A percentile compares a stretch with the other conserved stretches of the same genome.
Evolutionary conservation across 768 basidiomycete genomes (phyloP).

Genomic region (Clathrus columnatus): DNA sequence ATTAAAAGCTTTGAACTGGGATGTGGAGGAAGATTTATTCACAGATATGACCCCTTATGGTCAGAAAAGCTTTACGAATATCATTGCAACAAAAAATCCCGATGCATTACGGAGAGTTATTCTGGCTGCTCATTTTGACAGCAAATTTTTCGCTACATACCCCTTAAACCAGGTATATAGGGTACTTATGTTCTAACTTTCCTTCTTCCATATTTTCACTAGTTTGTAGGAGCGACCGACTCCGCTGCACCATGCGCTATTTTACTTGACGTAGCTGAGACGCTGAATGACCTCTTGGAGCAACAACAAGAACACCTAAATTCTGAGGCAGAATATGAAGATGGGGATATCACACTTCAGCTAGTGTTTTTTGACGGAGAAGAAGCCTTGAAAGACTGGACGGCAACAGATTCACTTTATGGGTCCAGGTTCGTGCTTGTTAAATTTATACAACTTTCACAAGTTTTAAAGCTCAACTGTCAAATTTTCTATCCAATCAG

Average conservation of each 20-base stretch:
- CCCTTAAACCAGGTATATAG: constrained; percentile 64
- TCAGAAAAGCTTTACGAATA: constrained; percentile 69
- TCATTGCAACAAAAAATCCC: constrained; percentile 95
- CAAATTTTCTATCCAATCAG: constrained; percentile 29
- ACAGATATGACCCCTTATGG: constrained; percentile 76
- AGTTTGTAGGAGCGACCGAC: constrained; percentile 98
- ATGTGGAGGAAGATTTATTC: constrained; percentile 81
- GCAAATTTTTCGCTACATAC: constrained; percentile 70
- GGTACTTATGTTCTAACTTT: neutral
- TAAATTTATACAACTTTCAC: neutral
- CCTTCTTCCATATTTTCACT: constrained; percentile 11
- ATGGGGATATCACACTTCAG: constrained; percentile 79
- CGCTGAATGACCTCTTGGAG: constrained; percentile 65
- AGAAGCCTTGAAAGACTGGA: constrained; percentile 91
- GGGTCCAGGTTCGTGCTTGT: constrained; percentile 68
- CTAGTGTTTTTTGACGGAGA: constrained; percentile 97
- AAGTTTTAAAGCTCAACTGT: neutral
- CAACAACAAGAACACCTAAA: constrained; percentile 46
- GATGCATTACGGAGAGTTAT: constrained; percentile 70
- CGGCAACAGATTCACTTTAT: constrained; percentile 82
- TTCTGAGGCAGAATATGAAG: constrained; percentile 52
- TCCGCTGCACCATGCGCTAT: constrained; percentile 94
- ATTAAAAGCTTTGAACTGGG: constrained; percentile 71
- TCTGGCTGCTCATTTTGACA: constrained; percentile 90
- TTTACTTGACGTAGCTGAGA: constrained; percentile 85